A percentile compares a stretch with the other conserved stretches of the same genome.
Conservation (phyloP, 2,329 filamentous ascomycete genomes). For the Aspergillus sp. region DNA sequence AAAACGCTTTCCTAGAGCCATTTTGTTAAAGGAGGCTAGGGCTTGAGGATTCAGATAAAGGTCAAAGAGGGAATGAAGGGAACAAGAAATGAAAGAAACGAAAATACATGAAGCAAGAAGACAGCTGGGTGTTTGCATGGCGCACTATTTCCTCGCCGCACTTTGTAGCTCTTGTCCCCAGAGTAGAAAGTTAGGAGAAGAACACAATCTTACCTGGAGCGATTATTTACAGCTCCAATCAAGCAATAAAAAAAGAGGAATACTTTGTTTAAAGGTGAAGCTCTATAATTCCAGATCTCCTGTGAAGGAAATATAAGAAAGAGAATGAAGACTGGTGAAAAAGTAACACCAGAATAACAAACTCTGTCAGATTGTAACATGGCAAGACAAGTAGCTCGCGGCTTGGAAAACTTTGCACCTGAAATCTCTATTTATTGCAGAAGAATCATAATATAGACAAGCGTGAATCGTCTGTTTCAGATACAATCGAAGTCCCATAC, state of each 20-base stretch:
- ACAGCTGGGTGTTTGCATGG: neutral
- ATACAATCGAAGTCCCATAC: slow-evolving; percentile 1
- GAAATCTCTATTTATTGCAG: neutral
- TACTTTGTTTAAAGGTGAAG: neutral
- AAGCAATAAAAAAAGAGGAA: neutral
- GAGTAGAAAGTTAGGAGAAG: neutral
- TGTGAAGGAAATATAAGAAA: neutral
- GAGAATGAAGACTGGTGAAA: neutral
- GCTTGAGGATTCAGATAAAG: neutral
- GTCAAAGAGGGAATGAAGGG: neutral
- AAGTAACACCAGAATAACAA: neutral
- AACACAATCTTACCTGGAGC: neutral
- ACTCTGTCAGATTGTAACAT: neutral
- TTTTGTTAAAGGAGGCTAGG: neutral
- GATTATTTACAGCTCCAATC: neutral
- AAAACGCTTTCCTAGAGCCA: slow-evolving; percentile 10
- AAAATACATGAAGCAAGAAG: neutral
- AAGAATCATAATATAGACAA: neutral
- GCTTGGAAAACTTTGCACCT: neutral
- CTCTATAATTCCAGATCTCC: neutral
- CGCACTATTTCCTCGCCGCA: neutral
- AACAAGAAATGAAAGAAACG: neutral
- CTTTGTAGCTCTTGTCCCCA: neutral
- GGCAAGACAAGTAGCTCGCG: neutral
- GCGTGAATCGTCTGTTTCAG: neutral